Base-by-base conservation (phyloP, 441 rosid species). In the Francoa sonchifolia region DNA sequence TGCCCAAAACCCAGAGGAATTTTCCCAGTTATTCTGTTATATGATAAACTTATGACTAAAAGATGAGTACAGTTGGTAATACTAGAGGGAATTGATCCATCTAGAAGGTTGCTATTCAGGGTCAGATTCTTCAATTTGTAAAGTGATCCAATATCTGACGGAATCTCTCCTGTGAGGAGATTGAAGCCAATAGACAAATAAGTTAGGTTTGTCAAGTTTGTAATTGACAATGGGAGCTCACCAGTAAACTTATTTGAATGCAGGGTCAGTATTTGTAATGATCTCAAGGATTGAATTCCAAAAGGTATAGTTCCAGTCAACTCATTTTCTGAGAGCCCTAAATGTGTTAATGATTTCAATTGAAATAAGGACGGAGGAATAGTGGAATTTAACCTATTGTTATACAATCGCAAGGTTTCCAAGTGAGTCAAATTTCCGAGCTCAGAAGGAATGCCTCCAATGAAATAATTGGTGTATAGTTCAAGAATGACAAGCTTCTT, bases 11-110 rank as follows among this genome's bases (percentile, higher is more conserved):
- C 88, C 11, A 12, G 40, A 0, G 86, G 86, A 33, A 87, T 66
- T 60, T 68, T 36, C 27, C 88, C 82, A 0, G 67, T 48, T 19
- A 82, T 35, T 11, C 58, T 31, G 54, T 82, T 87, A 1, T 1
- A 1, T 42, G 68, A 13, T 26, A 79, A 45, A 54, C 61, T 60
- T 39, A 83, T 12, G 39, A 11, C 14, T 16, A 39, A 25, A 50
- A 82, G 74, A 35, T 33, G 5, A 14, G 92, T 73, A 50, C 96
- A 87, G 47, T 87, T 79, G 56, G 63, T 33, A 64, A 87, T 73
- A 56, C 88, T 72, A 1, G 63, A 28, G 39, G 97, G 97, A 52
- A 87, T 71, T 23, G 79, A 45, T 51, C 92, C 97, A 55, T 76
- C 77, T 6, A 87, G 78, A 62, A 48, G 61, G 56, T 74, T 82